Conservation (phyloP, 352 stramenopile genomes). For the Phytophthora sp. region DNA sequence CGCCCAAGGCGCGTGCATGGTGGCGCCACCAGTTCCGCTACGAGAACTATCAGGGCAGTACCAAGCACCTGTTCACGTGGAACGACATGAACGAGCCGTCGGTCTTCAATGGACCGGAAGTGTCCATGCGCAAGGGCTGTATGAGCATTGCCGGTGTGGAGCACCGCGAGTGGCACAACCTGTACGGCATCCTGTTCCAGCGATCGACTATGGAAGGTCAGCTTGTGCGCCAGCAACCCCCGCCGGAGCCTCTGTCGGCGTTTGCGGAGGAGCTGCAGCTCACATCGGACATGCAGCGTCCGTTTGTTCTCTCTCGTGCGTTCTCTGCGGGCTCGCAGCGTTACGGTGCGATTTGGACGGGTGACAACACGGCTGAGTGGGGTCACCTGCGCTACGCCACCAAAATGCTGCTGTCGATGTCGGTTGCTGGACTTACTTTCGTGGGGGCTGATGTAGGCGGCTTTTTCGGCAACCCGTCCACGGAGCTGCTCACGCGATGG, state of each 20-base stretch:
- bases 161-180: slow-evolving; percentile 99
- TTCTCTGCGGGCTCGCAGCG: slow-evolving; percentile 99
- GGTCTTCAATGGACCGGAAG: slow-evolving; percentile 99
- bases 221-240: slow-evolving; percentile 70
- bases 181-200: slow-evolving; percentile 99
- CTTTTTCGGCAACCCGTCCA: slow-evolving; percentile 98
- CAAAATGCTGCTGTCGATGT: slow-evolving; percentile 98
- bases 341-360: slow-evolving; percentile 98
- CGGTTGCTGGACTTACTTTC: slow-evolving; percentile 95
- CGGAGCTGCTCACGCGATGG: slow-evolving; percentile 97
- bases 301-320: slow-evolving; percentile 97
- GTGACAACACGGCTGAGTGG: slow-evolving; percentile 98
- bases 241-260: slow-evolving; percentile 34
- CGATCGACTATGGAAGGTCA: slow-evolving; percentile 95
- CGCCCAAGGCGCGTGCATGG: slow-evolving; percentile 92
- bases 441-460: slow-evolving; percentile 98
- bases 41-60: slow-evolving; percentile 94
- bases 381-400: slow-evolving; percentile 94
- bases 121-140: slow-evolving; percentile 97
- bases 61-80: slow-evolving; percentile 96
- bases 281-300: slow-evolving; percentile 76
- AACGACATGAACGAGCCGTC: slow-evolving; percentile 99
- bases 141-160: slow-evolving; percentile 94
- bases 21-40: slow-evolving; percentile 97
- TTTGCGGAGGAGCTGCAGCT: slow-evolving; percentile 53